A percentile compares a stretch with the other conserved stretches of the same genome.
Conservation (phyloP, 164 flowering plant species). For the Tinospora cordifolia region DNA sequence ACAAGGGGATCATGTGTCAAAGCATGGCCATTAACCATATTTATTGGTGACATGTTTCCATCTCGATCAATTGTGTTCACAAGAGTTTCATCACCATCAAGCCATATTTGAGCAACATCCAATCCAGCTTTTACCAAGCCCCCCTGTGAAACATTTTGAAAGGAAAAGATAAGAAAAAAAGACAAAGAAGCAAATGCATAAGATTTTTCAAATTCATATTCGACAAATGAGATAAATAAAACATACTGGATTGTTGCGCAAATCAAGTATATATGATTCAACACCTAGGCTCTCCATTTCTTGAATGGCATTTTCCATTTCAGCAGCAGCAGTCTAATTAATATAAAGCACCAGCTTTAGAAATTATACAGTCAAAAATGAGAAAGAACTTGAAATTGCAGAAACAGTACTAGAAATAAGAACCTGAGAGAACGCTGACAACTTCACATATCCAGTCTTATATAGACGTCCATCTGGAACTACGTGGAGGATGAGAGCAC, state of each 20-base stretch:
- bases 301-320: slow-evolving; percentile 70
- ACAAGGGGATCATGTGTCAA: slow-evolving; percentile 91
- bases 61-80: slow-evolving; percentile 87
- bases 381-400: not conserved
- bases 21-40: slow-evolving; percentile 81
- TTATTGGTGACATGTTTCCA: slow-evolving; percentile 75
- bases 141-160: slow-evolving; percentile 40
- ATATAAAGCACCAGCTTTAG: not conserved
- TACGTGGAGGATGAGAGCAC: slow-evolving; percentile 70
- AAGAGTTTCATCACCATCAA: slow-evolving; percentile 95
- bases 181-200: not conserved
- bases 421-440: slow-evolving; percentile 90
- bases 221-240: slow-evolving; percentile 2
- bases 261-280: slow-evolving; percentile 79
- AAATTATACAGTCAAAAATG: not conserved
- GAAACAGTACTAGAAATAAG: not conserved
- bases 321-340: slow-evolving; percentile 75
- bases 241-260: slow-evolving; percentile 84
- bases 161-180: not conserved
- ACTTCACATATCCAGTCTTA: slow-evolving; percentile 83
- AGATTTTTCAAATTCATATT: not conserved
- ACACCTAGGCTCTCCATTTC: slow-evolving; percentile 84
- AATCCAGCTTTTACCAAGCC: slow-evolving; percentile 90
- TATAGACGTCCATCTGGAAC: slow-evolving; percentile 65
- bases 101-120: slow-evolving; percentile 96